Evolutionary conservation across 2,329 filamentous ascomycete species (phyloP).

Genomic region (Laburnicola sp.): DNA sequence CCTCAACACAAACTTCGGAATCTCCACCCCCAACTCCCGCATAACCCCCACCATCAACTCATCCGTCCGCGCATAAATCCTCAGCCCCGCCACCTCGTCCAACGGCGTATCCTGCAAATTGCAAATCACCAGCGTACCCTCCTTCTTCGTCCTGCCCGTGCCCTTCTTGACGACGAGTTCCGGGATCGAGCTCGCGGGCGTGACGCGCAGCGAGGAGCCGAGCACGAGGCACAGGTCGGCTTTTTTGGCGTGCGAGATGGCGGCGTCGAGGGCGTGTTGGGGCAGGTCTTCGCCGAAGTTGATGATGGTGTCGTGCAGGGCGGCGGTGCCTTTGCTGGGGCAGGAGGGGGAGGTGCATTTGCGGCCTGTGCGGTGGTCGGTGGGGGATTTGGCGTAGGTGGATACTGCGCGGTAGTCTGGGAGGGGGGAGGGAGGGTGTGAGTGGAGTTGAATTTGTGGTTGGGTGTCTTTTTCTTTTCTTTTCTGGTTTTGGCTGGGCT

Average conservation of each 20-base stretch:
- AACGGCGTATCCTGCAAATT: background rate
- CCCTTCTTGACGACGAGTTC: background rate
- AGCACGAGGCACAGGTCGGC: constrained; percentile 2
- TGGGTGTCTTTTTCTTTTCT: no score
- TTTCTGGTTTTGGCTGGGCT: no score
- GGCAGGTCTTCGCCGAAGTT: constrained; percentile 5
- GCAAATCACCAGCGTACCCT: background rate
- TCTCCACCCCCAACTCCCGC: background rate
- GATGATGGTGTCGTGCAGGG: constrained; percentile 6
- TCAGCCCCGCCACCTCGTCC: background rate
- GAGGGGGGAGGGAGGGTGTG: background rate
- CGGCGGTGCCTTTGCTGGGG: background rate
- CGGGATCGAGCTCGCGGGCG: constrained; percentile 1
- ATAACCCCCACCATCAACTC: background rate
- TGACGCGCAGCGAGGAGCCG: constrained; percentile 2
- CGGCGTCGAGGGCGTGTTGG: background rate
- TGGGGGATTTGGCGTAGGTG: background rate
- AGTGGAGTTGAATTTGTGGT: background rate
- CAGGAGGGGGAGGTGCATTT: constrained; percentile 1
- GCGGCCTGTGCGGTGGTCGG: background rate
- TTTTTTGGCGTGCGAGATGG: background rate
- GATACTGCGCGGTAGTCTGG: constrained; percentile 3
- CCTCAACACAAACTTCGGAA: background rate
- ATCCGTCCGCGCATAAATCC: background rate
- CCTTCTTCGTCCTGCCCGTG: background rate